A percentile compares a stretch with the other conserved stretches of the same genome.
phyloP scores from a whole-genome alignment of 306 rosid species.

The Malus asiatica region DNA sequence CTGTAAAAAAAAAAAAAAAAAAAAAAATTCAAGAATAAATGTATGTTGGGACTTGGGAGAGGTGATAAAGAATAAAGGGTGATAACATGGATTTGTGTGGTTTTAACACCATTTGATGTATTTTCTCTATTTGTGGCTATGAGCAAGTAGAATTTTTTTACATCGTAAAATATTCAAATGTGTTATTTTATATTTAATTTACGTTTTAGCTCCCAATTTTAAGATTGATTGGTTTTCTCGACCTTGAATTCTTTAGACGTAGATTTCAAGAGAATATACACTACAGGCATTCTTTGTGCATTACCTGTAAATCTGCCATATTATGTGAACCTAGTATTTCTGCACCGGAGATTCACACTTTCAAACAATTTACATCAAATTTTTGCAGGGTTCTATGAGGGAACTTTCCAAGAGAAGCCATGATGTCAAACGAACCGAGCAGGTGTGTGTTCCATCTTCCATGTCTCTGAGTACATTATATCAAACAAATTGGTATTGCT shows the following conservation, averaged over 20 bases:
- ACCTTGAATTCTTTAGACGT: neutral
- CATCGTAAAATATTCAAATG: neutral
- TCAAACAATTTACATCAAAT: constrained; percentile 2
- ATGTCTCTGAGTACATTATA: neutral
- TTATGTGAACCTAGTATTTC: neutral
- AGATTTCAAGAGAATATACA: neutral
- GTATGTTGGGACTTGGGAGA: neutral
- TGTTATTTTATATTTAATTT: neutral
- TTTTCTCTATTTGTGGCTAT: neutral
- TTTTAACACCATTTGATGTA: neutral
- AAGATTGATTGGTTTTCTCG: neutral
- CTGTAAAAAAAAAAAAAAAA: neutral
- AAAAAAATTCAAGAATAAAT: neutral
- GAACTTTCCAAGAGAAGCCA: constrained; percentile 75
- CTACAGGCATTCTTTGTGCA: neutral
- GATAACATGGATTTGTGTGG: neutral
- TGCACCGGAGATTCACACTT: neutral
- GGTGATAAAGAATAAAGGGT: neutral
- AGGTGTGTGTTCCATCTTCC: constrained; percentile 29
- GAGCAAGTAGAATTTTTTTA: neutral
- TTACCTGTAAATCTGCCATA: neutral
- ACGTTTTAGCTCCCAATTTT: neutral
- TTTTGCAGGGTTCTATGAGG: constrained; percentile 69
- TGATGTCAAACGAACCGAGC: constrained; percentile 24
- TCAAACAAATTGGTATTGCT: neutral